Evolutionary conservation across 345 rosid genomes (phyloP).

Genomic region (Acer negundo): DNA sequence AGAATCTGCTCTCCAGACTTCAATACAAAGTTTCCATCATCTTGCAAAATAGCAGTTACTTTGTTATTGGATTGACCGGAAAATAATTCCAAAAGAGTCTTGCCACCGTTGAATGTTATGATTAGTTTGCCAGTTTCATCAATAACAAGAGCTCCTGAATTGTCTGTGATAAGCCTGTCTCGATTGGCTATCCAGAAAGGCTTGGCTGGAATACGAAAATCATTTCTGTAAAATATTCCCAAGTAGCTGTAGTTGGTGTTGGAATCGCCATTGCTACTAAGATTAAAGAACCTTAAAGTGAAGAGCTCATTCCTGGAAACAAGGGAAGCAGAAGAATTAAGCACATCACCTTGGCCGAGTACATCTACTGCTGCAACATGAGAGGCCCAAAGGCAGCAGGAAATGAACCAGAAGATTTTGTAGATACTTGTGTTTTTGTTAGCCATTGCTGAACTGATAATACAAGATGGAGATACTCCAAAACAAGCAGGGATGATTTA

Average conservation of each 20-base stretch:
- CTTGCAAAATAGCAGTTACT: slow-evolving; percentile 1
- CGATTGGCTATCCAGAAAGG: slow-evolving; percentile 1
- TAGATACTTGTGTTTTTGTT: no score
- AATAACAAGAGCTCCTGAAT: not conserved
- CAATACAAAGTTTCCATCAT: slow-evolving; percentile 12
- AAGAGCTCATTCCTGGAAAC: not conserved
- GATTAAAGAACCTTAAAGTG: not conserved
- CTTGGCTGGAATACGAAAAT: no score
- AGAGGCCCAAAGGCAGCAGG: no score
- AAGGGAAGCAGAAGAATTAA: not conserved
- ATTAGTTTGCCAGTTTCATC: not conserved
- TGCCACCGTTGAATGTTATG: not conserved
- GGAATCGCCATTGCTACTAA: no score
- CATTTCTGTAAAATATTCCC: no score
- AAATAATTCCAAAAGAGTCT: not conserved
- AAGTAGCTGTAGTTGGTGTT: no score
- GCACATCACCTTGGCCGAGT: not conserved
- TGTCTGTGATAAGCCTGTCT: not conserved
- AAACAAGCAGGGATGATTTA: no score
- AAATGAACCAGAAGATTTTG: no score
- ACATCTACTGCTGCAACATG: not conserved
- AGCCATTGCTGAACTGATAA: no score
- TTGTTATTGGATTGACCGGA: not conserved
- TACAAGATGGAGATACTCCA: no score
- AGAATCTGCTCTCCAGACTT: not conserved